A percentile compares a stretch with the other conserved stretches of the same genome.
Evolutionary conservation across 495 filamentous ascomycete genomes (phyloP).

Genomic region (Aspergillus hancockii): DNA sequence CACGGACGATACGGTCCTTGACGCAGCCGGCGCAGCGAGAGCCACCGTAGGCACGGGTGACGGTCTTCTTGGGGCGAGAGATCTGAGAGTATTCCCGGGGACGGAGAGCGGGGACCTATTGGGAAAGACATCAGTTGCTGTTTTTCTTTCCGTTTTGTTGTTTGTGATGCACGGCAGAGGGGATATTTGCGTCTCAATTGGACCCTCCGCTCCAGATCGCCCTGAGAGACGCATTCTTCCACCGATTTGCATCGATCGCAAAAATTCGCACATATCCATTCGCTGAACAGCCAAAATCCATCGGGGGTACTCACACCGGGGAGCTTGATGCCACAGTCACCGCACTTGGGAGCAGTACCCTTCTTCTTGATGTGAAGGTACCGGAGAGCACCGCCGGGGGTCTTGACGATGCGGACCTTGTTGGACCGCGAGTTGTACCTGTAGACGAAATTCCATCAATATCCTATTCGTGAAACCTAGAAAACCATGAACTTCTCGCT

Average conservation of each 20-base stretch:
- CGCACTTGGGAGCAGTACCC: conserved; percentile 94
- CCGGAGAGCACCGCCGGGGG: conserved; percentile 89
- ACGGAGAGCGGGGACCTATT: conserved; percentile 90
- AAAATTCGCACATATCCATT: conserved; percentile 2
- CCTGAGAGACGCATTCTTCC: neutral
- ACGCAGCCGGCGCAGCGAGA: conserved; percentile 98
- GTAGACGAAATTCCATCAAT: conserved; percentile 39
- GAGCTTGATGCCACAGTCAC: conserved; percentile 96
- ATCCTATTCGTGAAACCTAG: conserved; percentile 25
- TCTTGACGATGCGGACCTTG: conserved; percentile 94
- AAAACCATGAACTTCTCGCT: conserved; percentile 13
- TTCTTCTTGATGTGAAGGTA: conserved; percentile 99
- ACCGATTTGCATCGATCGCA: conserved; percentile 2
- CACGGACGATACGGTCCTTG: conserved; percentile 93
- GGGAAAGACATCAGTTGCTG: conserved; percentile 21
- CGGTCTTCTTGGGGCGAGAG: conserved; percentile 97
- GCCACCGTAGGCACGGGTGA: conserved; percentile 96
- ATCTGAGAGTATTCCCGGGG: conserved; percentile 95
- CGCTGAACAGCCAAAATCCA: conserved; percentile 19
- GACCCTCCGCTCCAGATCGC: neutral
- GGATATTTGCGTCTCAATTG: neutral
- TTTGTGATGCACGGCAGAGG: neutral
- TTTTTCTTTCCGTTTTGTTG: neutral
- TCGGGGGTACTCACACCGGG: conserved; percentile 74
- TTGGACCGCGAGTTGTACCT: conserved; percentile 97